Conservation (phyloP, 2,329 filamentous ascomycete species). For the Fusarium protoensiforme region DNA sequence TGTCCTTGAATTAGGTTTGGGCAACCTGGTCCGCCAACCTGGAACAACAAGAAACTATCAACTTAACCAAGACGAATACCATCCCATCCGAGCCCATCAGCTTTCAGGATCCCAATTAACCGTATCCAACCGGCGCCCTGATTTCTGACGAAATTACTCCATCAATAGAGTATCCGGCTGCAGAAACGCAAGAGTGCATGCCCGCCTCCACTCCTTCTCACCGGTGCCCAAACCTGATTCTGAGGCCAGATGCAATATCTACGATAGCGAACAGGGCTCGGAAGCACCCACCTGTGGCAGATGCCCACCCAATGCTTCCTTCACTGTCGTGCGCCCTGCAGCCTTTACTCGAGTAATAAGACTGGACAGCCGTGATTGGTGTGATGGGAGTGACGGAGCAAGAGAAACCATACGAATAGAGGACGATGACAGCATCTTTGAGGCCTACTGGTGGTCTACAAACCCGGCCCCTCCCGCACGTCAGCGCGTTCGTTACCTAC, state of each 20-base stretch:
- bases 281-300: not conserved
- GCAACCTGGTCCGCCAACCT: not conserved
- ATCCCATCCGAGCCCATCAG: not conserved
- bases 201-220: not conserved
- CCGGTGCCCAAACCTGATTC: slow-evolving; percentile 23
- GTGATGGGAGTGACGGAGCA: not conserved
- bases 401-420: not conserved
- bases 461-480: not conserved
- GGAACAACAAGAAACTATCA: slow-evolving; percentile 14
- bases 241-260: slow-evolving; percentile 7
- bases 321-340: not conserved
- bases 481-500: not conserved
- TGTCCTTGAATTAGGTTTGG: not conserved
- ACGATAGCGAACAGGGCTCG: not conserved
- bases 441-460: not conserved
- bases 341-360: not conserved
- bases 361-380: not conserved
- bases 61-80: not conserved
- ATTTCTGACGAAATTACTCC: not conserved
- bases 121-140: not conserved
- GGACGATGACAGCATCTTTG: not conserved
- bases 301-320: not conserved
- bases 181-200: not conserved
- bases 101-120: not conserved
- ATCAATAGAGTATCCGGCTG: not conserved